Base-by-base conservation (phyloP, 768 basidiomycete genomes). In the Mycena rebaudengoi region DNA sequence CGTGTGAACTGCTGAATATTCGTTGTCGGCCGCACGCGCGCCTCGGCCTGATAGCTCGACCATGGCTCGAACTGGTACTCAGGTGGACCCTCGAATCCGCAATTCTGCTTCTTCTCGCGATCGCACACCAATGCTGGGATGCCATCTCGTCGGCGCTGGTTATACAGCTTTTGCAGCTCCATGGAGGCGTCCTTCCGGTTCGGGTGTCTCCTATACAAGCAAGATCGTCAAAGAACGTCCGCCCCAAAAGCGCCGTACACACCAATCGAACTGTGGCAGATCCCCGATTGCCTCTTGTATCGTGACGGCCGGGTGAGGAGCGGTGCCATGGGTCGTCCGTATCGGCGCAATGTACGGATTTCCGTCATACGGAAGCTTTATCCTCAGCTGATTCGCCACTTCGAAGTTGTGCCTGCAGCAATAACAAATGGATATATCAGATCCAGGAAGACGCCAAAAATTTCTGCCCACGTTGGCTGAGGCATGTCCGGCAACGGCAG, bases 221-320 rank as follows among this genome's bases (percentile, higher is more conserved):
- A 33, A 29, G 55, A 41, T 29, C 32, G 28, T 62, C 56, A 13
- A 35, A 45, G 37, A 39, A 44, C 5, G 50, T n/a, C 62, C n/a
- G n/a, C n/a, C n/a, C n/a, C n/a, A n/a, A n/a, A n/a, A n/a, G n/a
- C n/a, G n/a, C n/a, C n/a, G n/a, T n/a, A 23, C 23, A 20, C 79
- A 92, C 93, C 91, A 94, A 59, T 95, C 89, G 72, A 90, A 95
- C 4, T 74, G 81, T 3, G 85, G 87, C 10, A 95, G 78, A 71
- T 95, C 93, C 3, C 82, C 78, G 49, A 94, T 92, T 1, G 92
- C 91, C 70, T 93, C 91, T 21, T 85, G 83, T 40, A 93, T 83
- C 0, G 86, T 85, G 21, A 93, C 85, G 65, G 79, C 79, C 8
- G 76, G 78, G 71, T 89, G 86, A 0, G 85, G 83, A 1, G 88